These are phyloP conservation scores for Phytopythium ostracodes DNA, from an alignment of 352 stramenopile genomes.

Conservation along the genomic window DNA sequence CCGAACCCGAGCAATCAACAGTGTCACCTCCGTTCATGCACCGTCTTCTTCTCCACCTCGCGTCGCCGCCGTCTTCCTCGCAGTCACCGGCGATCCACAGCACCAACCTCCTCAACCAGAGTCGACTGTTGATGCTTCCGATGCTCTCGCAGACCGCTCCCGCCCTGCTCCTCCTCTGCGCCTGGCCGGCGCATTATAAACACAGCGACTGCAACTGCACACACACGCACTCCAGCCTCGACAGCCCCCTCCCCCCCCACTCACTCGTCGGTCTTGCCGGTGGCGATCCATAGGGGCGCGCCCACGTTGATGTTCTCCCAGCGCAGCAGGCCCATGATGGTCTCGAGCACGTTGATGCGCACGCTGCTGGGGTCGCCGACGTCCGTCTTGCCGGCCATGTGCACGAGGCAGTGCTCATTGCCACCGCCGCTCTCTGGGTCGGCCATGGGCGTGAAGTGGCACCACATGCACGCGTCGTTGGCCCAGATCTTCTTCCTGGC, in stretches of 20 bases:
- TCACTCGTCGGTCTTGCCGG: neutral
- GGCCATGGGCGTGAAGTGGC: constrained; percentile 26
- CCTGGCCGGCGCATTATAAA: neutral
- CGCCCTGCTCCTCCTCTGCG: neutral
- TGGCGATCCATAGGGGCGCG: constrained; percentile 25
- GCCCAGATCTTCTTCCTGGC: constrained; percentile 27
- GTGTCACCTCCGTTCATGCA: no score
- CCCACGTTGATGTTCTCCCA: constrained; percentile 57
- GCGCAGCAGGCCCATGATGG: constrained; percentile 44
- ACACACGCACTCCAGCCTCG: no score
- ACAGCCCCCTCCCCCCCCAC: no score
- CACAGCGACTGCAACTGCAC: neutral
- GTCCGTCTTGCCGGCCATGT: constrained; percentile 29
- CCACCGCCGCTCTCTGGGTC: constrained; percentile 15
- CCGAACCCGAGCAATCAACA: no score
- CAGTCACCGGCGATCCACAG: no score
- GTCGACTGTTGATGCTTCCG: neutral
- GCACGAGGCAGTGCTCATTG: constrained; percentile 31
- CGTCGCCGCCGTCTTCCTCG: no score
- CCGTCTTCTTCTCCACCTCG: no score
- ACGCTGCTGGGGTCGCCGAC: constrained; percentile 24
- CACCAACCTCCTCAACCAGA: neutral
- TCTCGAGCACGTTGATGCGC: constrained; percentile 42
- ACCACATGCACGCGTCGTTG: constrained; percentile 35
- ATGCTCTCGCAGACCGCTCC: neutral